phyloP scores from a whole-genome alignment of 2,329 filamentous ascomycete genomes.

The Chalaropsis ovoidea region DNA sequence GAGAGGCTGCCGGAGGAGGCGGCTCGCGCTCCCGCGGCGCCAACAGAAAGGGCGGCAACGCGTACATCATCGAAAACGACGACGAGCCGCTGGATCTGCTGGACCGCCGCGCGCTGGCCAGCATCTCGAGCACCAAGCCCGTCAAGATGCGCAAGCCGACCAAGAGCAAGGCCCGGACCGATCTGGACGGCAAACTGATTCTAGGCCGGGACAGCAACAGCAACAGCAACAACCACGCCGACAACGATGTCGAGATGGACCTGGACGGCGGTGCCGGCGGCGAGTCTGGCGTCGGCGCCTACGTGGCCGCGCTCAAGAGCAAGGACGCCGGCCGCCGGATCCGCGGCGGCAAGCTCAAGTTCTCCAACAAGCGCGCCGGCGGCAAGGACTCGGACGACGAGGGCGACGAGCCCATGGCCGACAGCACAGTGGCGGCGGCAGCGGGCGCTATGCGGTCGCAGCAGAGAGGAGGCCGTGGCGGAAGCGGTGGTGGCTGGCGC shows the following conservation, averaged over 20 bases:
- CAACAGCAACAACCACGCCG: too few species aligned
- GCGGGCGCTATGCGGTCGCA: conserved; percentile 10
- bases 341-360: conserved; percentile 59
- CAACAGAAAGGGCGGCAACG: conserved; percentile 52
- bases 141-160: conserved; percentile 49
- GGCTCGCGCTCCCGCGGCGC: conserved; percentile 27
- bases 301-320: conserved; percentile 59
- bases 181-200: conserved; percentile 72
- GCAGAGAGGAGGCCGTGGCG: conserved; percentile 27
- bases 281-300: conserved; percentile 53
- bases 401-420: conserved; percentile 44
- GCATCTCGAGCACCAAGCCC: conserved; percentile 86
- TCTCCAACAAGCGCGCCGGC: conserved; percentile 51
- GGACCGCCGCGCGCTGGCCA: conserved; percentile 77
- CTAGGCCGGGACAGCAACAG: conserved; percentile 52
- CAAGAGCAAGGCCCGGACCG: conserved; percentile 54
- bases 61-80: conserved; percentile 88
- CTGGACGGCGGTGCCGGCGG: conserved; percentile 50
- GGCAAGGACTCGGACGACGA: conserved; percentile 39
- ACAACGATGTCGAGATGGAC: conserved; percentile 49
- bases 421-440: conserved; percentile 35
- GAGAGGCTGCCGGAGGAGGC: too few species aligned
- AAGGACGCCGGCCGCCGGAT: conserved; percentile 56
- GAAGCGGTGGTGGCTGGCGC: conserved; percentile 30
- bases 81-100: conserved; percentile 92